Conservation (phyloP, 768 basidiomycete genomes). For the Baorangia bicolor region DNA sequence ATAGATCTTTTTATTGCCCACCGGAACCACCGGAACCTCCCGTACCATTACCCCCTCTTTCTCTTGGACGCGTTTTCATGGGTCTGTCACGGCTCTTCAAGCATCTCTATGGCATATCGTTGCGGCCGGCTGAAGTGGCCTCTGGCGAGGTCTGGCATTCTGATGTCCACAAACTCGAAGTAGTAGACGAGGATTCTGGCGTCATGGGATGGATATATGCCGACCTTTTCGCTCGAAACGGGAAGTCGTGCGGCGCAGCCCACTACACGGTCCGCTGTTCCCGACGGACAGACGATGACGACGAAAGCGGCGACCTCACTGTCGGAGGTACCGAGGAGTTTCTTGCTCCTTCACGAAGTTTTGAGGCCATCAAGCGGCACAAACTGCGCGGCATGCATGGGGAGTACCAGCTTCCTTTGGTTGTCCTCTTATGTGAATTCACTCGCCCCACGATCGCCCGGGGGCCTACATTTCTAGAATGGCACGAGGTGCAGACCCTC, state of each 20-base stretch:
- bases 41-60: slow-evolving; percentile 69
- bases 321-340: slow-evolving; percentile 38
- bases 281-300: slow-evolving; percentile 88
- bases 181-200: slow-evolving; percentile 85
- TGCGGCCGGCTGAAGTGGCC: slow-evolving; percentile 65
- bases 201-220: slow-evolving; percentile 94
- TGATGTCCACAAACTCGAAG: slow-evolving; percentile 89
- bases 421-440: slow-evolving; percentile 91
- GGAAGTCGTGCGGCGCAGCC: slow-evolving; percentile 89
- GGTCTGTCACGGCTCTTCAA: slow-evolving; percentile 88
- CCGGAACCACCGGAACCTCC: slow-evolving; percentile 75
- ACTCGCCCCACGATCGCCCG: slow-evolving; percentile 54
- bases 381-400: slow-evolving; percentile 61
- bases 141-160: slow-evolving; percentile 88
- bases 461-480: slow-evolving; percentile 75
- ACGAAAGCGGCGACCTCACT: slow-evolving; percentile 62
- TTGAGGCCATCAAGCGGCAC: slow-evolving; percentile 63
- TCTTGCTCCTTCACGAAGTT: slow-evolving; percentile 52
- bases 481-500: slow-evolving; percentile 92
- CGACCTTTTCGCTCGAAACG: slow-evolving; percentile 81
- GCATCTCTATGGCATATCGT: slow-evolving; percentile 81
- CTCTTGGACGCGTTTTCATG: slow-evolving; percentile 88
- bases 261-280: slow-evolving; percentile 98
- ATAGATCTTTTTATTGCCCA: slow-evolving; percentile 90
- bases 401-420: slow-evolving; percentile 84